Percentiles rank a stretch among this genome's conserved stretches.
These are phyloP conservation scores for Onygena corvina DNA, from an alignment of 2,329 filamentous ascomycete species.

Conservation along the genomic window DNA sequence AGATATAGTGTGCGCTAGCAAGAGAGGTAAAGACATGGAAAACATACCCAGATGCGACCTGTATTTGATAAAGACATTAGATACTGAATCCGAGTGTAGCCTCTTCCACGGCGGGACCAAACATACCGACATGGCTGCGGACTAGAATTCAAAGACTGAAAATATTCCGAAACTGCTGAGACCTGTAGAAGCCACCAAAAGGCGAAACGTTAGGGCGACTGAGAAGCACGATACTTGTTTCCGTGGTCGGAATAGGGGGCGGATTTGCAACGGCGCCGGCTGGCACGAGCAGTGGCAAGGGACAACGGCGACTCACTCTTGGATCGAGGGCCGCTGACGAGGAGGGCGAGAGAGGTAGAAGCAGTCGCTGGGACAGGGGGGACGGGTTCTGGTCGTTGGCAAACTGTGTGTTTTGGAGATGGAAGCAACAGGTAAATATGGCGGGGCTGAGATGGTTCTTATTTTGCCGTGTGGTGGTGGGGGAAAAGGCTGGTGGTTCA, in stretches of 20 bases:
- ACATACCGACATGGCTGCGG: slow-evolving; percentile 7
- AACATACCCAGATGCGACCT: slow-evolving; percentile 15
- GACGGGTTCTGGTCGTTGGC: neutral
- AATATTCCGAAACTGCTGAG: neutral
- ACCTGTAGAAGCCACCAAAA: neutral
- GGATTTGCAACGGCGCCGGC: neutral
- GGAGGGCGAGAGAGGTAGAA: neutral
- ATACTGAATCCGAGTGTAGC: neutral
- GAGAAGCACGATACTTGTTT: neutral
- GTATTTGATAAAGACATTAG: neutral
- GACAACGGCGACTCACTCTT: neutral
- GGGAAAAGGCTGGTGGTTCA: slow-evolving; percentile 7
- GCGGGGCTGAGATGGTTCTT: slow-evolving; percentile 15
- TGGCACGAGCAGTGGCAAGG: neutral
- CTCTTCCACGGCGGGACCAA: neutral
- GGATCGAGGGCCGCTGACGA: neutral
- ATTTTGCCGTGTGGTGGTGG: slow-evolving; percentile 12
- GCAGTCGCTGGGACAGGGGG: neutral
- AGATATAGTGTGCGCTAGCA: too few relatives aligned
- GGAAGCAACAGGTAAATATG: slow-evolving; percentile 13
- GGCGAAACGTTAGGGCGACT: neutral
- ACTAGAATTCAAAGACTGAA: neutral
- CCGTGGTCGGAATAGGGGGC: neutral
- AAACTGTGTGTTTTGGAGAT: slow-evolving; percentile 1
- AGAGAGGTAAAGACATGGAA: neutral